Conservation (phyloP, 2,329 filamentous ascomycete genomes). For the Ilyonectria mors-panacis region DNA sequence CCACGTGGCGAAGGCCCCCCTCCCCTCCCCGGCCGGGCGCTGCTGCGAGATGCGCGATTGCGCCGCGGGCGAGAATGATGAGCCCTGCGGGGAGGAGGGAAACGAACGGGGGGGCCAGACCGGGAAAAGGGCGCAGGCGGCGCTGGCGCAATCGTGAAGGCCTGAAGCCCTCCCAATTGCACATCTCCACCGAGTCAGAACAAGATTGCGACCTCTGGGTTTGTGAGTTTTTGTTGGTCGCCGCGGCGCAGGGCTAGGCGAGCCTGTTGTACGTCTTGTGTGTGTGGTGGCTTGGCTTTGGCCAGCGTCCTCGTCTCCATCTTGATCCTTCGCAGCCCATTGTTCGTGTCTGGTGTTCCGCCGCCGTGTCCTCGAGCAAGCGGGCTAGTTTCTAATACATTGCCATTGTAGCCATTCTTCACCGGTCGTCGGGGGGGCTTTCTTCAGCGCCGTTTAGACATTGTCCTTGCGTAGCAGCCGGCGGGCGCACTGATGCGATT, state of each 20-base stretch:
- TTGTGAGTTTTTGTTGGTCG: not conserved
- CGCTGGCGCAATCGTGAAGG: not conserved
- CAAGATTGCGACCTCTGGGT: conserved; percentile 13
- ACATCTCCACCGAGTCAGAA: conserved; percentile 24
- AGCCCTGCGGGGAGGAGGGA: not conserved
- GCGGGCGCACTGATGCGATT: conserved; percentile 16
- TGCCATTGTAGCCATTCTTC: not conserved
- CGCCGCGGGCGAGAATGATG: conserved; percentile 5
- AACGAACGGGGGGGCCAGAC: conserved; percentile 12
- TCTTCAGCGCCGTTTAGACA: not conserved
- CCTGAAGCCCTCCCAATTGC: not conserved
- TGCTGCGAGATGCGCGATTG: no score
- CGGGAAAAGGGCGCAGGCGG: not conserved
- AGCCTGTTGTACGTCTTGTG: not conserved
- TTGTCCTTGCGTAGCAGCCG: not conserved
- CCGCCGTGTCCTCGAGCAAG: not conserved
- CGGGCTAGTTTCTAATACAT: conserved; percentile 13
- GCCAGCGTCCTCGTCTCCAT: not conserved
- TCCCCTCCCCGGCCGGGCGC: no score
- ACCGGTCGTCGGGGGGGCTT: no score
- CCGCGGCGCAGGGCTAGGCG: conserved; percentile 16
- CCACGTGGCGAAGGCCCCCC: conserved; percentile 39
- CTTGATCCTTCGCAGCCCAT: no score
- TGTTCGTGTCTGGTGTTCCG: no score
- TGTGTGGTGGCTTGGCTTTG: not conserved